Evolutionary conservation across 192 early-diverging fungal species (phyloP), one percentile per base, ranked within the genome.

Genomic region (Dimargaris cristalligena): DNA sequence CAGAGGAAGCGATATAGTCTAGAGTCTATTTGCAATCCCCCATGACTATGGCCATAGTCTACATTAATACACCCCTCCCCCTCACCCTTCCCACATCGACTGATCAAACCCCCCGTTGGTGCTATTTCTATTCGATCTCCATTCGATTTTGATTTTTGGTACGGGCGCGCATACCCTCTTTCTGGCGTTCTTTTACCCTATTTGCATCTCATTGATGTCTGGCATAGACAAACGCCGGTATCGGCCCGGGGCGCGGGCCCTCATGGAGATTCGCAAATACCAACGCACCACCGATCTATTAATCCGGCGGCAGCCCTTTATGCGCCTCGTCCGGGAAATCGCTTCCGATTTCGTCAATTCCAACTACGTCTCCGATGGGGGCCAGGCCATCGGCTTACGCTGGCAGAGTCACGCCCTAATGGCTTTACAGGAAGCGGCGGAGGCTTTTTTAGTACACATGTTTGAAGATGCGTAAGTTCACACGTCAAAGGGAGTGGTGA

Each of bases 221-320:
- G 38, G 8, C 38, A 16, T 18, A 31, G 35, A 22, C 2, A 63
- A 58, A 49, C 73, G 66, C 49, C 77, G 87, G 29, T 87, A 81
- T 60, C 69, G 75, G 45, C 87, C 87, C 28, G 91, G 91, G 23
- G 82, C 86, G 11, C 74, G 85, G 13, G 89, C 91, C 1, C 71
- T 94, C 34, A 65, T 82, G 8, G 91, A 94, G 67, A 94, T 94
- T 47, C 74, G 87, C 59, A 77, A 78, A 60, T 91, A 83, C 65
- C 91, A 94, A 66, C 87, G 85, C 68, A 77, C 71, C 14, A 90
- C 87, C 28, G 75, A 88, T 26, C 74, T 92, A 23, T 70, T 91
- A 32, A 63, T 94, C 14, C 74, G 81, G 29, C 92, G 90, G 72
- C 74, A 90, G 29, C 89, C 91, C n/a, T 94, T 94, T 77, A 74